Base-by-base conservation (phyloP, 352 stramenopile species). In the Globisporangium rhizosaccharum region DNA sequence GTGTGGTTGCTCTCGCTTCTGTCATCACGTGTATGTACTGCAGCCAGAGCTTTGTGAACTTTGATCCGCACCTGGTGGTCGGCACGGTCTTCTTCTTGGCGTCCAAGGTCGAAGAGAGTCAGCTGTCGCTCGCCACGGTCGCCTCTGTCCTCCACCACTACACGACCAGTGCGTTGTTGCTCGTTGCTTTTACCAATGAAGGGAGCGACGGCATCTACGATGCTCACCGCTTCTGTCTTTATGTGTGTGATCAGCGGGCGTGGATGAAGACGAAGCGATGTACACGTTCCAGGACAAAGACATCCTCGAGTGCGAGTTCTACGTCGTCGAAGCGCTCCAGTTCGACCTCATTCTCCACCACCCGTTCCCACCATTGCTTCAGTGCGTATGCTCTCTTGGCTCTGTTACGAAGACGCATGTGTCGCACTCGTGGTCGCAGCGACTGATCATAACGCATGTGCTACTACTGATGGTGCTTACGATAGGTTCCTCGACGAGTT, bases 261-360 rank as follows among this genome's bases (percentile, higher is more conserved):
- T 92, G 11, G 85, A 95, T 48, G 85, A 95, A 52, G 82, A 92
- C 51, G 85, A 95, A 63, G 77, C 80, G 64, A 88, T 93, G 77
- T 93, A 92, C 66, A 89, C 80, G 12, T 96, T 92, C 62, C 84
- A 90, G 66, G 84, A 96, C 65, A 92, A 92, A 60, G 86, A 96
- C 62, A 92, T 96, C 28, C 77, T 96, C 39, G 86, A 96, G 61
- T 96, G 86, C 75, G 86, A 96, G 69, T 96, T 94, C 61, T 94
- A 94, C 75, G 79, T 94, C 25, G 81, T 96, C 54, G 84, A 96
- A 59, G 79, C 86, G 42, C 71, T 92, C 45, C 86, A 94, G 61
- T 96, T 93, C 56, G 86, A 96, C 50, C 72, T 96, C 51, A 93
- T 96, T 54, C 72, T 96, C 37, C 83, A 93, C 56, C 86, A 96